Conservation (phyloP, 768 basidiomycete genomes). For the Leucocoprinus leucothites region DNA sequence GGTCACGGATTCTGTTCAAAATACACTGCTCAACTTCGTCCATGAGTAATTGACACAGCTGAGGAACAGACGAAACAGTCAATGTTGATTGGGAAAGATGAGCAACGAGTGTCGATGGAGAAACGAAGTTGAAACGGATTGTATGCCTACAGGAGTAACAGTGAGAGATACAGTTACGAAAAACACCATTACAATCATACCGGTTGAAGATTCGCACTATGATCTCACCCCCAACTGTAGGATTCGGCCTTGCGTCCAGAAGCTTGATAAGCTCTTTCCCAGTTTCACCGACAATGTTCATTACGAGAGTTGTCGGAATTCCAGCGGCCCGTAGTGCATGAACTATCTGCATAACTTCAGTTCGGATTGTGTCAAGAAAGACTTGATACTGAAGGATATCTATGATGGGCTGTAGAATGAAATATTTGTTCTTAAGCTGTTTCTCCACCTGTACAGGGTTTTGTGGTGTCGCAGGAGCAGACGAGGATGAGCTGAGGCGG, state of each 20-base stretch:
- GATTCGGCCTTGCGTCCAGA: slow-evolving; percentile 32
- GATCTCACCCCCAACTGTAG: slow-evolving; percentile 66
- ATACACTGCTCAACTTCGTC: slow-evolving; percentile 78
- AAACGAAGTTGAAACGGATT: slow-evolving; percentile 69
- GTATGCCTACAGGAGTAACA: slow-evolving; percentile 49
- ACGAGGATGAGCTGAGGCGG: slow-evolving; percentile 29
- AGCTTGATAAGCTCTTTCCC: slow-evolving; percentile 56
- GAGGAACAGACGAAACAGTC: slow-evolving; percentile 68
- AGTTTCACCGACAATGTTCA: slow-evolving; percentile 65
- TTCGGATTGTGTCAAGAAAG: slow-evolving; percentile 62
- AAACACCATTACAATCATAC: slow-evolving; percentile 29
- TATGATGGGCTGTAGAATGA: slow-evolving; percentile 70
- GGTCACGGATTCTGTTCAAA: slow-evolving; percentile 63
- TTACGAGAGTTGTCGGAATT: slow-evolving; percentile 53
- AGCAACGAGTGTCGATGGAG: slow-evolving; percentile 74
- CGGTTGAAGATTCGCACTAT: slow-evolving; percentile 66
- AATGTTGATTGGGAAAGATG: slow-evolving; percentile 81
- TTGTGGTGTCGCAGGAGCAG: neutral
- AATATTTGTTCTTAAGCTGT: slow-evolving; percentile 11
- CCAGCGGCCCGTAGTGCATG: slow-evolving; percentile 49
- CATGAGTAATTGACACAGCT: slow-evolving; percentile 67
- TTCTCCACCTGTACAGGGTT: neutral
- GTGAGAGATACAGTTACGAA: neutral
- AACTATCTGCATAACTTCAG: slow-evolving; percentile 52
- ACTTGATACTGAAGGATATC: slow-evolving; percentile 78